These are phyloP conservation scores for Trypanosoma lewisi DNA, from an alignment of 208 protist genomes.

Conservation along the genomic window DNA sequence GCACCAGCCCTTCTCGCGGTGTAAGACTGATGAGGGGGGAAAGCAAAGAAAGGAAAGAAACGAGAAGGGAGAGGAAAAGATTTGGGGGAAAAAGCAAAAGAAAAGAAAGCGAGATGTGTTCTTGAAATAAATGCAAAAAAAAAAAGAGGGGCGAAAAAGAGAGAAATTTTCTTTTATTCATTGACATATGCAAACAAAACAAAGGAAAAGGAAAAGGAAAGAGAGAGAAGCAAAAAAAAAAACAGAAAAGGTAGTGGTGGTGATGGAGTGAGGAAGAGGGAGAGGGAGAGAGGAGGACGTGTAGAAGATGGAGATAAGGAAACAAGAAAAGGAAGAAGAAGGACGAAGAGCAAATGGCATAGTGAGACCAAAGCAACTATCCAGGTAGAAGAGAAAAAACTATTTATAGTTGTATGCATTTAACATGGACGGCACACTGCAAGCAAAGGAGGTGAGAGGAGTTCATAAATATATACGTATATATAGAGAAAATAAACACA, in stretches of 20 bases:
- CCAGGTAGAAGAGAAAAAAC: neutral
- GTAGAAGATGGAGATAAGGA: conserved; percentile 18
- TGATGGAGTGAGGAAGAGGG: neutral
- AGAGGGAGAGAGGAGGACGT: conserved; percentile 2
- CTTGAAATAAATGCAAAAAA: too few relatives aligned
- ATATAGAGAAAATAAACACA: neutral
- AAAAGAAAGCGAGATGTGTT: too few relatives aligned
- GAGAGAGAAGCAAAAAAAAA: neutral
- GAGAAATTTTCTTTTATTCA: conserved; percentile 7
- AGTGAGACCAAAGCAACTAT: neutral
- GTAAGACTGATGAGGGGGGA: neutral
- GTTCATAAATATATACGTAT: neutral
- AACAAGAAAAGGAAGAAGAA: conserved; percentile 12
- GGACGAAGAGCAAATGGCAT: neutral
- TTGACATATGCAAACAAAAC: neutral
- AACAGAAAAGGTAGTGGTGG: conserved; percentile 9
- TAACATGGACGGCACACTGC: too few relatives aligned
- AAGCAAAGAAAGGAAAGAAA: neutral
- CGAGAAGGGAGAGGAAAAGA: conserved; percentile 16
- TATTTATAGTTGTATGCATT: neutral
- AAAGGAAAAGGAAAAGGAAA: conserved; percentile 19
- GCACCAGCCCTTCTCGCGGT: neutral
- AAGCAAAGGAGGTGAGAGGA: neutral
- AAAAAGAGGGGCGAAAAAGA: conserved; percentile 3
- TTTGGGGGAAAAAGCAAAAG: too few relatives aligned